A percentile compares a stretch with the other conserved stretches of the same genome.
Evolutionary conservation across 768 basidiomycete species (phyloP).

Genomic region (Collybia sp.): DNA sequence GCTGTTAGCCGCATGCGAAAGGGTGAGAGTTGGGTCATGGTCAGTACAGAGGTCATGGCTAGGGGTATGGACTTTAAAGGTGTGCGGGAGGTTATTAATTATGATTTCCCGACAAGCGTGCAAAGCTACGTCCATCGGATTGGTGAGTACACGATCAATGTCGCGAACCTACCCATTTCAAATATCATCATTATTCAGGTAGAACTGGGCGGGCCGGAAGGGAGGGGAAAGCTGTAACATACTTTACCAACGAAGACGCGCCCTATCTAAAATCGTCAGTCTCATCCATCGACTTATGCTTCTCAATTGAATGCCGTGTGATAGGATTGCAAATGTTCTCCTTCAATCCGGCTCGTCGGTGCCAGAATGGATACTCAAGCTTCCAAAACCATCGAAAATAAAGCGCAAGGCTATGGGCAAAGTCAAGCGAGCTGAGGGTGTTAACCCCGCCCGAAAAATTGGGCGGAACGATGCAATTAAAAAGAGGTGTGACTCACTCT

Average conservation of each 20-base stretch:
- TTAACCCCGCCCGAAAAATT: constrained; percentile 66
- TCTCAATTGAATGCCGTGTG: constrained; percentile 1
- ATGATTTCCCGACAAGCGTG: constrained; percentile 93
- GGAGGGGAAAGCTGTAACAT: constrained; percentile 91
- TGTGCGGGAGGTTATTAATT: constrained; percentile 91
- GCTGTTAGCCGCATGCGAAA: constrained; percentile 79
- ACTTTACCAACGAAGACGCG: constrained; percentile 92
- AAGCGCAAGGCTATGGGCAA: constrained; percentile 84
- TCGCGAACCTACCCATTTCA: not conserved
- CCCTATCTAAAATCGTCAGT: constrained; percentile 85
- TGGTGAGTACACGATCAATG: constrained; percentile 36
- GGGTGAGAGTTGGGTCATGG: constrained; percentile 92
- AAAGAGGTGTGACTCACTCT: constrained; percentile 45
- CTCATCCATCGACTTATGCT: constrained; percentile 1
- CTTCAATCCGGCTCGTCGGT: constrained; percentile 87
- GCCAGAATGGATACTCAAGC: constrained; percentile 91
- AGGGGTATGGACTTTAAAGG: constrained; percentile 98
- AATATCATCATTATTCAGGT: constrained; percentile 43
- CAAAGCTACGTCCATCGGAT: constrained; percentile 97
- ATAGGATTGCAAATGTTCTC: constrained; percentile 93
- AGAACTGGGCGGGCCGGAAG: constrained; percentile 93
- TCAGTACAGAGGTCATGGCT: constrained; percentile 97
- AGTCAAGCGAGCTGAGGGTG: constrained; percentile 69
- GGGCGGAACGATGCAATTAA: constrained; percentile 69
- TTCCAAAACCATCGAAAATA: constrained; percentile 92